Percentiles rank a stretch among this genome's conserved stretches.
These are phyloP conservation scores for Fraxinus excelsior DNA, from an alignment of 257 asterid genomes.

Conservation along the genomic window DNA sequence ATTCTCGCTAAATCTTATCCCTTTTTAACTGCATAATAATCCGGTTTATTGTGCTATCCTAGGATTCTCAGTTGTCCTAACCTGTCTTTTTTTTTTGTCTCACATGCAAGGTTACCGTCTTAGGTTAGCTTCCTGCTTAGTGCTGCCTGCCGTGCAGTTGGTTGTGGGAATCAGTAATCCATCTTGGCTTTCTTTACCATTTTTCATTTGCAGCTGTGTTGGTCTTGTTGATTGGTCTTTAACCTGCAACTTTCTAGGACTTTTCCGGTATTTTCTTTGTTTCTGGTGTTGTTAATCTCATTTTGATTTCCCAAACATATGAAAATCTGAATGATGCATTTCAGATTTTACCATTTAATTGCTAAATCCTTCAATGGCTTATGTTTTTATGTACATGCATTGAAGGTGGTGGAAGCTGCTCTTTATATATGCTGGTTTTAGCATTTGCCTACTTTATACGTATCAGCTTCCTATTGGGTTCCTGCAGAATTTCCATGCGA, in stretches of 20 bases:
- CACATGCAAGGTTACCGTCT: constrained; percentile 80
- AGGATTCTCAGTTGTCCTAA: constrained; percentile 2
- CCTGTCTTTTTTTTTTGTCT: constrained; percentile 20
- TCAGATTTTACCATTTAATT: constrained; percentile 25
- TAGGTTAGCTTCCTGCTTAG: constrained; percentile 87
- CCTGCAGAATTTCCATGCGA: constrained; percentile 44
- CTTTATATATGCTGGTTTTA: constrained; percentile 79
- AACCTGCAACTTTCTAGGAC: constrained; percentile 96
- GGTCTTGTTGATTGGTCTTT: constrained; percentile 96
- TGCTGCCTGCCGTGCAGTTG: constrained; percentile 97
- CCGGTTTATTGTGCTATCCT: constrained; percentile 4
- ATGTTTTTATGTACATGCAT: constrained; percentile 34
- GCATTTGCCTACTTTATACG: constrained; percentile 70
- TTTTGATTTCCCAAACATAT: neutral
- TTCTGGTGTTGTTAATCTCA: constrained; percentile 13
- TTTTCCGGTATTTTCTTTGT: constrained; percentile 71
- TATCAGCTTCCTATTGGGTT: constrained; percentile 84
- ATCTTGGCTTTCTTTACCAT: constrained; percentile 97
- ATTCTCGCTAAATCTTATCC: neutral
- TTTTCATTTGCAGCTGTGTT: constrained; percentile 90
- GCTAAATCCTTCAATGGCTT: constrained; percentile 37
- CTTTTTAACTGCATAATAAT: constrained; percentile 11
- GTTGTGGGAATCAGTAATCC: constrained; percentile 94
- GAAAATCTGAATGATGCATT: constrained; percentile 2
- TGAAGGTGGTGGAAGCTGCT: constrained; percentile 98